Percentiles rank a stretch among this genome's conserved stretches.
These are phyloP conservation scores for Magnusiomyces ingens DNA, from an alignment of 1,139 yeast genomes.

Conservation along the genomic window DNA sequence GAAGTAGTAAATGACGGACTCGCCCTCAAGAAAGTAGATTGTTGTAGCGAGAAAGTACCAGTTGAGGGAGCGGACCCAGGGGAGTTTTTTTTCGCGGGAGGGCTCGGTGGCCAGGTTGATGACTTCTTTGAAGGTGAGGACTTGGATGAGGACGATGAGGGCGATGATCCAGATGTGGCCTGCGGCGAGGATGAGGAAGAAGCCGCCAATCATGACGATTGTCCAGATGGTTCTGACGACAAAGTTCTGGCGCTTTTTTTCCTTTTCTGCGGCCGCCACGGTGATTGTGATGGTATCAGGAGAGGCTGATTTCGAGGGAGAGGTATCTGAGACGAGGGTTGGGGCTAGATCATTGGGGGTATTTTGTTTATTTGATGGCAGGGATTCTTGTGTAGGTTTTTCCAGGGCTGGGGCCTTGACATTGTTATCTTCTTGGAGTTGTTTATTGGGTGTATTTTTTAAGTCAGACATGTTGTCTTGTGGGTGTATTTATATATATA, in stretches of 20 bases:
- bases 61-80: conserved; percentile 75
- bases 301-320: no score
- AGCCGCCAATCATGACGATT: conserved; percentile 75
- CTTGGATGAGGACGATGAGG: conserved; percentile 65
- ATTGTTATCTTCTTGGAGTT: no score
- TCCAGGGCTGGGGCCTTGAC: no score
- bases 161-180: conserved; percentile 82
- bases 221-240: conserved; percentile 93
- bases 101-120: conserved; percentile 78
- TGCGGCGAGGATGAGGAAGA: conserved; percentile 65
- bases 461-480: no score
- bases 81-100: conserved; percentile 74
- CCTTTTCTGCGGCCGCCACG: conserved; percentile 33
- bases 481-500: no score
- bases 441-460: no score
- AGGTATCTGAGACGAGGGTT: neutral
- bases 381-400: neutral
- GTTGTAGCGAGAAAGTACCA: conserved; percentile 75
- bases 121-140: conserved; percentile 84
- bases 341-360: conserved; percentile 4
- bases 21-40: conserved; percentile 84
- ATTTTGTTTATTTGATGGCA: neutral
- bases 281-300: no score
- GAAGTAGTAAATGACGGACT: conserved; percentile 63
- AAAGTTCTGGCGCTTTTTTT: conserved; percentile 75